These are phyloP conservation scores for Panicum virgatum DNA, from an alignment of 202 grass and related monocot genomes.

Conservation along the genomic window DNA sequence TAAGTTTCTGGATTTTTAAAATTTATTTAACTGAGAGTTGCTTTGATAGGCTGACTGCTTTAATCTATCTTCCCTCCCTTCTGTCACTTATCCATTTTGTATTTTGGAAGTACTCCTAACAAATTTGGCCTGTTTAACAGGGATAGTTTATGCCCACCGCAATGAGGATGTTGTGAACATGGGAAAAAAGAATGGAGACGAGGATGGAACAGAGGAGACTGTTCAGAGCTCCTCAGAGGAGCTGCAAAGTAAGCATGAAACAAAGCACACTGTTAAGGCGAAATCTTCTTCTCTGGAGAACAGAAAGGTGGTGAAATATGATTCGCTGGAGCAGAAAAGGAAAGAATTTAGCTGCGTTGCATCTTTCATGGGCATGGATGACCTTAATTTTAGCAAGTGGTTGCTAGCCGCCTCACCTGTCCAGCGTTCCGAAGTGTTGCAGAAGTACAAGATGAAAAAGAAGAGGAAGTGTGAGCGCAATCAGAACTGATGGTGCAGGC, in stretches of 20 bases:
- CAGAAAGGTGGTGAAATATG: constrained; percentile 42
- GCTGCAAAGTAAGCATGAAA: constrained; percentile 24
- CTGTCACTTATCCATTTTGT: constrained; percentile 2
- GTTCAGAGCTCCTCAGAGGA: constrained; percentile 19
- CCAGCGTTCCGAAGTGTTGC: constrained; percentile 52
- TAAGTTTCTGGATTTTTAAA: background rate
- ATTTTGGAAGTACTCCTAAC: constrained; percentile 34
- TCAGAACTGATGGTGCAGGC: background rate
- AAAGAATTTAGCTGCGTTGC: constrained; percentile 72
- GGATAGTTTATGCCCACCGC: constrained; percentile 87
- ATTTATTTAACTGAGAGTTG: background rate
- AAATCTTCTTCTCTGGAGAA: constrained; percentile 46
- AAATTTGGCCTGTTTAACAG: constrained; percentile 48
- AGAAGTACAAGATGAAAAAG: constrained; percentile 68
- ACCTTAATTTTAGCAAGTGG: constrained; percentile 86
- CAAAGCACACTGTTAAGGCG: constrained; percentile 20
- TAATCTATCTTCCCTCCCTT: background rate
- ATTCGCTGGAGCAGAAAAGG: constrained; percentile 57
- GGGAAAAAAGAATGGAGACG: constrained; percentile 14
- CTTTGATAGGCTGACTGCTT: background rate
- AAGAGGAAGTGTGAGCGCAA: constrained; percentile 21
- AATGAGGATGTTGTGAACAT: constrained; percentile 88
- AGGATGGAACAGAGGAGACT: constrained; percentile 12
- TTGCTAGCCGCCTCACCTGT: constrained; percentile 61
- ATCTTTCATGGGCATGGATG: constrained; percentile 65